Evolutionary conservation across 768 basidiomycete species (phyloP).

Genomic region (Tulasnella calospora): DNA sequence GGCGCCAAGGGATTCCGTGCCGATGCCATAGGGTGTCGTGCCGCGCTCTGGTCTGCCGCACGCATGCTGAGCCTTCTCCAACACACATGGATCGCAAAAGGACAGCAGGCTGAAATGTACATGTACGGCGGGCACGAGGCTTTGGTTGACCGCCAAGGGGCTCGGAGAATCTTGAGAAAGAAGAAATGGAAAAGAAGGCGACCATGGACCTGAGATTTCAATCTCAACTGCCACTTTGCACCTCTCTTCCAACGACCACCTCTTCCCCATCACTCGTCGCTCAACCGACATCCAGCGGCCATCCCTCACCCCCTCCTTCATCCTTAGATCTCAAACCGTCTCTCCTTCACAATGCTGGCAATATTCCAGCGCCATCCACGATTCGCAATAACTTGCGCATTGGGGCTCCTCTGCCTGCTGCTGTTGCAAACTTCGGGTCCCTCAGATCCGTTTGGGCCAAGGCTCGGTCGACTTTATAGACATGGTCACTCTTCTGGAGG

Average conservation of each 20-base stretch:
- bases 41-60: background rate
- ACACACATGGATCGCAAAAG: background rate
- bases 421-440: background rate
- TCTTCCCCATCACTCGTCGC: background rate
- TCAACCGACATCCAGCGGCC: conserved; percentile 16
- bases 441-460: background rate
- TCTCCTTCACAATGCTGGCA: background rate
- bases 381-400: background rate
- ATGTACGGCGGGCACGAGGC: background rate
- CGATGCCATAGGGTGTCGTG: background rate
- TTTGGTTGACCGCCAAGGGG: background rate
- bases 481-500: background rate
- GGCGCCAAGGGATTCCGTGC: background rate
- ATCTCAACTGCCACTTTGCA: background rate
- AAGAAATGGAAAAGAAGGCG: background rate
- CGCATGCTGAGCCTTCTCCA: background rate
- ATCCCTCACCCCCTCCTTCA: background rate
- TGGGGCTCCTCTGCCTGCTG: conserved; percentile 10
- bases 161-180: background rate
- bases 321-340: background rate
- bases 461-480: background rate
- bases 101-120: background rate
- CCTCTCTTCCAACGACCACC: background rate
- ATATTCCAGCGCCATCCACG: conserved; percentile 15
- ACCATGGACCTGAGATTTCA: background rate